Base-by-base conservation (phyloP, 1,139 yeast species). In the Blastobotrys capitulatus region DNA sequence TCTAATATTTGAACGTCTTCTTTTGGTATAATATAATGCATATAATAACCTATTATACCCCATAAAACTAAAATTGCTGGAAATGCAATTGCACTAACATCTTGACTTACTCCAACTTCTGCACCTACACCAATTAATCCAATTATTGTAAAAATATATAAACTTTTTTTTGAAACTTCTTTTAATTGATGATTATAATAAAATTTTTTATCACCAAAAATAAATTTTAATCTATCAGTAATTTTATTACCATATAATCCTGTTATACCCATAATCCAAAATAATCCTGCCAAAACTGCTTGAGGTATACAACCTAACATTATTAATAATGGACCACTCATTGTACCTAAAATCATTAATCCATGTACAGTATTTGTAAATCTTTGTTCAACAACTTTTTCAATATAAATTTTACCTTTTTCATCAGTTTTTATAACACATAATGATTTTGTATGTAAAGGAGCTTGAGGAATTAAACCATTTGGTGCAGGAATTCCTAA, bases 401-500 rank as follows among this genome's bases (percentile, higher is more conserved):
- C 62, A 10, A 45, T 31, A 31, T 49, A 48, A 25, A 34, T 22
- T 13, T 47, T 52, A 13, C 56, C 48, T 1, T 80, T 73, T 27
- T 52, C 51, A 12, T 53, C 54, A 18, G 56, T 41, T 53, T 79
- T 78, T 54, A 75, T 77, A 3, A 87, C 82, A 40, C 88, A 79
- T 35, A 92, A 68, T 0, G 96, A 81, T 48, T 76, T 78, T 0
- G 97, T 89, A 61, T 92, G 98, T 40, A 92, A 66, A 0, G 97
- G 98, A 0, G 97, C 97, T 65, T 92, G 98, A 0, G 98, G 98
- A 39, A 92, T 90, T 36, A 92, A 72, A 0, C 98, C 98, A 67
- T 92, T 92, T 0, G 97, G 97, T 1, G 97, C 89, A 0, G 97
- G 98, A 1, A 92, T 75, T 0, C 98, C 98, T 12, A 92, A 62